Conservation (phyloP, 169 alveolate genomes). For the Cryptosporidium meleagridis region DNA sequence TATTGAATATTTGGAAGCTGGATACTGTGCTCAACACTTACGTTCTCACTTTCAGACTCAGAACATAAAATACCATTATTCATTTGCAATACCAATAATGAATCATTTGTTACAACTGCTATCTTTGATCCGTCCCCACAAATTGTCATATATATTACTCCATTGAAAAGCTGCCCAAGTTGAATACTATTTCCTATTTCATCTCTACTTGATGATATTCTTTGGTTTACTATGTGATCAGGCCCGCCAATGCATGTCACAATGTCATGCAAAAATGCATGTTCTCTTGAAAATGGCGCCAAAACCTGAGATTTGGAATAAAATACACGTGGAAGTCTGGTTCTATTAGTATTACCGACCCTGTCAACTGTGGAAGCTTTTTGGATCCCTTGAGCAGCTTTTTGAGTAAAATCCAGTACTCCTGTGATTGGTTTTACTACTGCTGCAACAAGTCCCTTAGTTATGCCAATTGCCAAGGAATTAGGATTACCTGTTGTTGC, state of each 20-base stretch:
- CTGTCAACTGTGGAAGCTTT: constrained; percentile 72
- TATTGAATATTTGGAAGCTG: constrained; percentile 12
- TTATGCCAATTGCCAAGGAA: constrained; percentile 78
- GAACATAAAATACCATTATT: not conserved
- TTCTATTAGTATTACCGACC: constrained; percentile 43
- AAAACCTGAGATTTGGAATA: constrained; percentile 19
- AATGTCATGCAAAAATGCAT: constrained; percentile 39
- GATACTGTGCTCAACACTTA: constrained; percentile 17
- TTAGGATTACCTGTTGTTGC: constrained; percentile 73
- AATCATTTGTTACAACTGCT: constrained; percentile 46
- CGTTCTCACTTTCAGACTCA: constrained; percentile 19
- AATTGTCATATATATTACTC: constrained; percentile 18
- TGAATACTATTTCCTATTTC: not conserved
- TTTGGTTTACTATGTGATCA: not conserved
- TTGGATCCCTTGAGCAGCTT: constrained; percentile 82
- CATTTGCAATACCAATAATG: constrained; percentile 26
- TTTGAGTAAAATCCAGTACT: constrained; percentile 81
- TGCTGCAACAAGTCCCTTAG: constrained; percentile 80
- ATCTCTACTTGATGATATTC: not conserved
- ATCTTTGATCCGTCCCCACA: constrained; percentile 67
- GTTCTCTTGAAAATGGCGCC: constrained; percentile 46
- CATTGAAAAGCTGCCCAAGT: constrained; percentile 19
- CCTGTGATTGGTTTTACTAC: constrained; percentile 83
- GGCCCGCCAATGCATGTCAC: constrained; percentile 44
- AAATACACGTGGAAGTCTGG: constrained; percentile 44